phyloP scores from a whole-genome alignment of 768 basidiomycete genomes.

The Tricholoma hemisulphureum region DNA sequence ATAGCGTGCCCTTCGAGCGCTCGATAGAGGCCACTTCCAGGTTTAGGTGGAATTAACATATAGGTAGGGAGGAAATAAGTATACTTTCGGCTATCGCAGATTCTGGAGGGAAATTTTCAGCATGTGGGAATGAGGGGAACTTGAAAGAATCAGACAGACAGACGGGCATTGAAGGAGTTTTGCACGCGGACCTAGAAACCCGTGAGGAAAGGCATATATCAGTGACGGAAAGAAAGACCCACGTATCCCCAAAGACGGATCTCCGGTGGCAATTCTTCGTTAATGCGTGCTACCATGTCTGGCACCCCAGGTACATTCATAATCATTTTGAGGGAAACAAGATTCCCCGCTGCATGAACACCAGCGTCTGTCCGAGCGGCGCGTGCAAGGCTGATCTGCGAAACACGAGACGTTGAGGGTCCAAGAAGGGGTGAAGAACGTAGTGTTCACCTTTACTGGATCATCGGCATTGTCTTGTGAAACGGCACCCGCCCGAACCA shows the following conservation, averaged over 20 bases:
- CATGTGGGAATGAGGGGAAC: slow-evolving; percentile 2
- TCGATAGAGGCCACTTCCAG: slow-evolving; percentile 59
- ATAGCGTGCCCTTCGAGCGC: slow-evolving; percentile 36
- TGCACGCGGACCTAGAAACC: slow-evolving; percentile 58
- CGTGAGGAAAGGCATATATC: not conserved
- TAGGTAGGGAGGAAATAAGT: slow-evolving; percentile 97
- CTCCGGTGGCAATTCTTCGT: slow-evolving; percentile 84
- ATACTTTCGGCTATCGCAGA: slow-evolving; percentile 95
- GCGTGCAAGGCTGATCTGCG: slow-evolving; percentile 76
- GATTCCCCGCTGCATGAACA: slow-evolving; percentile 94
- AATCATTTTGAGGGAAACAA: slow-evolving; percentile 91
- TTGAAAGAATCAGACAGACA: slow-evolving; percentile 40
- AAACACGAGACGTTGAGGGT: not conserved
- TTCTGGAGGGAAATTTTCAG: slow-evolving; percentile 41
- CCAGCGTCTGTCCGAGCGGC: slow-evolving; percentile 97
- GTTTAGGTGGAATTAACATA: slow-evolving; percentile 86
- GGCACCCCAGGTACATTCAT: slow-evolving; percentile 65
- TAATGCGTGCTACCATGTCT: slow-evolving; percentile 72
- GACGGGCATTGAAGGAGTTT: slow-evolving; percentile 79
- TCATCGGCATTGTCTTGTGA: slow-evolving; percentile 92
- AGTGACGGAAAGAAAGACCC: slow-evolving; percentile 27
- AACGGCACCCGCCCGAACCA: slow-evolving; percentile 90
- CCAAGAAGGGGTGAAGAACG: not conserved
- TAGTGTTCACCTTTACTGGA: slow-evolving; percentile 67
- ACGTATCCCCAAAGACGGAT: slow-evolving; percentile 93